Conservation (phyloP, 108 stramenopile genomes). For the Conticribra weissflogii region DNA sequence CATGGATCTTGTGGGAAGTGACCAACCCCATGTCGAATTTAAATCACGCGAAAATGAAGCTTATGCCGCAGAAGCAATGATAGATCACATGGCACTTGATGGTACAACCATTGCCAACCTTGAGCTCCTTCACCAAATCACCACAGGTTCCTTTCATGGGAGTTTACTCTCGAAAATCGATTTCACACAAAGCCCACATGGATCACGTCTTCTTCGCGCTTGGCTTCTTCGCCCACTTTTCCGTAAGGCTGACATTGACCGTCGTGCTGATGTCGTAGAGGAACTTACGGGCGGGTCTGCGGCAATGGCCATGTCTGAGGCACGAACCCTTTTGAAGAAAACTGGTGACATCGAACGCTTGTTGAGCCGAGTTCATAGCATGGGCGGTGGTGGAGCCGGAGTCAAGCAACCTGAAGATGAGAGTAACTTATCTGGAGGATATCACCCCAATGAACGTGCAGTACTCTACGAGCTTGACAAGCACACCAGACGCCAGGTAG, state of each 20-base stretch:
- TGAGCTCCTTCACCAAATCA: slow-evolving; percentile 88
- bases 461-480: slow-evolving; percentile 92
- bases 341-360: slow-evolving; percentile 96
- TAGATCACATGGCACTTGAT: slow-evolving; percentile 92
- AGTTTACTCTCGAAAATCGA: slow-evolving; percentile 93
- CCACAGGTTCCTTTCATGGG: slow-evolving; percentile 74
- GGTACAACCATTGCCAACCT: slow-evolving; percentile 95
- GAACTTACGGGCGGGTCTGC: slow-evolving; percentile 78
- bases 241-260: slow-evolving; percentile 82
- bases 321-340: slow-evolving; percentile 63
- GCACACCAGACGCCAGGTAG: slow-evolving; percentile 95
- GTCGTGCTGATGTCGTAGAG: slow-evolving; percentile 93
- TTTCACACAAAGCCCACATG: slow-evolving; percentile 90
- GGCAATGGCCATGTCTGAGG: slow-evolving; percentile 79
- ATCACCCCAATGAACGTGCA: slow-evolving; percentile 95
- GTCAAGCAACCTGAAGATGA: slow-evolving; percentile 17
- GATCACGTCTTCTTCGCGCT: slow-evolving; percentile 90
- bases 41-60: slow-evolving; percentile 4
- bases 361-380: slow-evolving; percentile 90
- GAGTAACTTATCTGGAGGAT: slow-evolving; percentile 16
- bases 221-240: slow-evolving; percentile 97
- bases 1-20: slow-evolving; percentile 30
- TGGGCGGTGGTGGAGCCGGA: slow-evolving; percentile 63
- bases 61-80: slow-evolving; percentile 44
- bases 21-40: slow-evolving; percentile 11